Percentiles rank a stretch among this genome's conserved stretches.
phyloP scores from a whole-genome alignment of 768 basidiomycete species.

The Pleurotus giganteus region DNA sequence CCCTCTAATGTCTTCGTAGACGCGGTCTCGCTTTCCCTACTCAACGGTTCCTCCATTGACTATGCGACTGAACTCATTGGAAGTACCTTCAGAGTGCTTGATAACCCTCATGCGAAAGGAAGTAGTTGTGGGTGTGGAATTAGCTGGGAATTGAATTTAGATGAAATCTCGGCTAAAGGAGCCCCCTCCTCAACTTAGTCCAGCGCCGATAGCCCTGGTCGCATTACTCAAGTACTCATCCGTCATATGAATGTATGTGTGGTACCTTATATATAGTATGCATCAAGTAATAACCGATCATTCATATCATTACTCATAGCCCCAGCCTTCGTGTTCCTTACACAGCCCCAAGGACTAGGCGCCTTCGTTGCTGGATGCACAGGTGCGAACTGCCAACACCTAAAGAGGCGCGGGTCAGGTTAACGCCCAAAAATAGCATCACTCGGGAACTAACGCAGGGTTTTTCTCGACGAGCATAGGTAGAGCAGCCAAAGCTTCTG shows the following conservation, averaged over 20 bases:
- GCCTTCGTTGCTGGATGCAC: conserved; percentile 3
- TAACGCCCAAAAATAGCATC: neutral
- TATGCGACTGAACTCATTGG: conserved; percentile 95
- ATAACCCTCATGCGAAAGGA: conserved; percentile 90
- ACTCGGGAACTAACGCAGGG: conserved; percentile 5
- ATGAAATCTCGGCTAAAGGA: neutral
- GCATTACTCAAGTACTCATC: neutral
- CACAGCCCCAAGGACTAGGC: conserved; percentile 6
- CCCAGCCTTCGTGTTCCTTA: neutral
- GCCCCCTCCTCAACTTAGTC: neutral
- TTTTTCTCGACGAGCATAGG: conserved; percentile 5
- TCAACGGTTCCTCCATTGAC: conserved; percentile 89
- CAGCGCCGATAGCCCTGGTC: neutral
- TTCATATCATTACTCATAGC: neutral
- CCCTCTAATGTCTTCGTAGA: conserved; percentile 84
- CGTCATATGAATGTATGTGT: conserved; percentile 5
- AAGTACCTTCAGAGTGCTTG: conserved; percentile 76
- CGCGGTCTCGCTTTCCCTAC: conserved; percentile 75
- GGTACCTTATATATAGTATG: neutral
- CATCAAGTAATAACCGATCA: neutral
- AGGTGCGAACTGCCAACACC: conserved; percentile 10
- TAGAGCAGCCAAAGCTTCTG: neutral
- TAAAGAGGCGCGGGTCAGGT: neutral
- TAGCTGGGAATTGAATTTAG: conserved; percentile 84
- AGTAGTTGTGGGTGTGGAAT: conserved; percentile 94